Percentiles rank a stretch among this genome's conserved stretches.
Conservation (phyloP, 192 early-diverging fungal genomes). For the Dispira parvispora region DNA sequence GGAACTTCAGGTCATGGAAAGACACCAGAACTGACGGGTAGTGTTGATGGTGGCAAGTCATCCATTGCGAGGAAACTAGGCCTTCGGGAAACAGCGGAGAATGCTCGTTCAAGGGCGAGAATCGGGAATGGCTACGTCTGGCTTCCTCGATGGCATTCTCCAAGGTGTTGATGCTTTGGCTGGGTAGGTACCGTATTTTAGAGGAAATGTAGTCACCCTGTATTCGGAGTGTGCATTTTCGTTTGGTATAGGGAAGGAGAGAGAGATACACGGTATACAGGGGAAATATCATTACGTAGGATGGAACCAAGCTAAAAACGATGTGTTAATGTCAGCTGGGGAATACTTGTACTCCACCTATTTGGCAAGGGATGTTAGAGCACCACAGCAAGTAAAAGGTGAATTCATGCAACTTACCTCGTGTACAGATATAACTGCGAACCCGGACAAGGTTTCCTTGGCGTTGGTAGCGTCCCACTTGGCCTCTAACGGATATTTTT, state of each 20-base stretch:
- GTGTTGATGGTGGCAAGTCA: conserved; percentile 39
- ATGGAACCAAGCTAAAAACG: not conserved
- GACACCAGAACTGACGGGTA: conserved; percentile 48
- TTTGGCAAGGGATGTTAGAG: not conserved
- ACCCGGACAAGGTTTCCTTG: not conserved
- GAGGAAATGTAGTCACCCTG: conserved; percentile 1
- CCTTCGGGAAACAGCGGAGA: conserved; percentile 76
- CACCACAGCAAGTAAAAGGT: not conserved
- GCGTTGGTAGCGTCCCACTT: conserved; percentile 8
- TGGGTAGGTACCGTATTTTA: not conserved
- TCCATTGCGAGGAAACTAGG: conserved; percentile 54
- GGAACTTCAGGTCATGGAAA: conserved; percentile 50
- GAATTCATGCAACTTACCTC: not conserved
- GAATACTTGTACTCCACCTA: not conserved
- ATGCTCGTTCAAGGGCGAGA: conserved; percentile 47
- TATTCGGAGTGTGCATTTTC: not conserved
- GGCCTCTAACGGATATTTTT: not conserved
- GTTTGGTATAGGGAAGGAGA: not conserved
- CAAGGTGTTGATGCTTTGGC: not conserved
- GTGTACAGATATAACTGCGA: not conserved
- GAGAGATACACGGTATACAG: not conserved
- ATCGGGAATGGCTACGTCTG: conserved; percentile 17
- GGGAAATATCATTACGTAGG: not conserved
- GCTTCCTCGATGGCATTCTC: not conserved
- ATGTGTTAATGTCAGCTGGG: not conserved